These are phyloP conservation scores for Crucihimalaya himalaica DNA, from an alignment of 345 rosid genomes.

Conservation along the genomic window DNA sequence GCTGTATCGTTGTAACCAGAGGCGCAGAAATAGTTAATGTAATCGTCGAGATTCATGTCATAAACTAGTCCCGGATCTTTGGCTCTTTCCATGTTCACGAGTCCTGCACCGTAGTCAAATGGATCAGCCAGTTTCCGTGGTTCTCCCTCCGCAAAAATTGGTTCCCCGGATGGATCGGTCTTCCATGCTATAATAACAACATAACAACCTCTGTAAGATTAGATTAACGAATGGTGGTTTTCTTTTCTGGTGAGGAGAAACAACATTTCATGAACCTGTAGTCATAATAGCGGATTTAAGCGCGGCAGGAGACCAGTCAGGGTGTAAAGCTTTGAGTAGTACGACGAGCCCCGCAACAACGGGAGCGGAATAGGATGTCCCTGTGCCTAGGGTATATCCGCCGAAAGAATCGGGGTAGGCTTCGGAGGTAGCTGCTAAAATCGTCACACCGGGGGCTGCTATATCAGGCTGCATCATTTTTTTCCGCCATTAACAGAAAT, in stretches of 20 bases:
- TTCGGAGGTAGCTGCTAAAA: background rate
- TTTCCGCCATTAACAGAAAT: background rate
- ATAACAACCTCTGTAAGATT: background rate
- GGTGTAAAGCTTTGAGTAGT: constrained; percentile 35
- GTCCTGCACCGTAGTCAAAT: constrained; percentile 37
- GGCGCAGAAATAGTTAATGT: constrained; percentile 29
- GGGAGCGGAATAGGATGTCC: constrained; percentile 27
- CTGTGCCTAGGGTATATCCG: background rate
- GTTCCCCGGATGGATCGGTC: constrained; percentile 23
- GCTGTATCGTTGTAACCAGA: constrained; percentile 18
- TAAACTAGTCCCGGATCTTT: constrained; percentile 36
- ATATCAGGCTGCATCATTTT: constrained; percentile 33
- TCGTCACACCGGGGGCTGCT: constrained; percentile 27
- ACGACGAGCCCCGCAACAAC: constrained; percentile 16
- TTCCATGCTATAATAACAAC: constrained; percentile 28
- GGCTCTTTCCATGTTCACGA: constrained; percentile 30
- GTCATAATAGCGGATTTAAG: constrained; percentile 38
- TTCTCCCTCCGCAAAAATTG: constrained; percentile 10
- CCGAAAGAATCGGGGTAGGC: background rate
- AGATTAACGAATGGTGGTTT: background rate
- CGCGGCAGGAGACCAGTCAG: constrained; percentile 43
- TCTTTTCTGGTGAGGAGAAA: background rate
- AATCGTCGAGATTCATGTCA: constrained; percentile 37
- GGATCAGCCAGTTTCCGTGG: constrained; percentile 32
- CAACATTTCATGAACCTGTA: constrained; percentile 27